These are phyloP conservation scores for Candida qinlingensis DNA, from an alignment of 805 yeast species.

Conservation along the genomic window DNA sequence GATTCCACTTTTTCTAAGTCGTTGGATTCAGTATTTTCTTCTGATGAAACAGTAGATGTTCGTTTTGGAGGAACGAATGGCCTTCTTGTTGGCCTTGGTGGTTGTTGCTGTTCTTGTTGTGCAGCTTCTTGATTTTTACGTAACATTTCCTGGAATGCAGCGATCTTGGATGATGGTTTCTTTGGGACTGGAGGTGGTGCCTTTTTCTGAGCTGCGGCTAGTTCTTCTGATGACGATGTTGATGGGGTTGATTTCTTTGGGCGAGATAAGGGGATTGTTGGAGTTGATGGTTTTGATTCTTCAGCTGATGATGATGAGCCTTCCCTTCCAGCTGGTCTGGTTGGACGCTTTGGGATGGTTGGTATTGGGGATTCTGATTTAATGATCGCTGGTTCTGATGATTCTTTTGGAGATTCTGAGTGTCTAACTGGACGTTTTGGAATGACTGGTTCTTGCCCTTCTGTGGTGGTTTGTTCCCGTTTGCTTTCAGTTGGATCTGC, in stretches of 20 bases:
- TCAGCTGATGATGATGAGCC: background rate
- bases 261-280: background rate
- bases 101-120: conserved; percentile 33
- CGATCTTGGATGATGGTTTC: conserved; percentile 72
- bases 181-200: conserved; percentile 69
- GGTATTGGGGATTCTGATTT: background rate
- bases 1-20: conserved; percentile 1
- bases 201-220: conserved; percentile 9
- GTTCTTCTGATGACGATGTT: background rate
- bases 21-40: background rate
- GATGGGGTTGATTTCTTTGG: conserved; percentile 6
- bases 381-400: background rate
- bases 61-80: conserved; percentile 36
- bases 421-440: conserved; percentile 10
- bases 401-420: background rate
- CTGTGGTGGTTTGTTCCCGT: background rate
- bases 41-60: background rate
- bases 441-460: background rate
- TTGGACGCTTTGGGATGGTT: conserved; percentile 3
- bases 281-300: background rate
- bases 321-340: background rate
- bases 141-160: conserved; percentile 77
- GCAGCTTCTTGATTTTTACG: conserved; percentile 50
- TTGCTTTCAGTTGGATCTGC: background rate
- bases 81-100: conserved; percentile 10